Evolutionary conservation across 2,329 filamentous ascomycete species (phyloP), one percentile per base, ranked within the genome.

Genomic region (Cladosporium halotolerans): DNA sequence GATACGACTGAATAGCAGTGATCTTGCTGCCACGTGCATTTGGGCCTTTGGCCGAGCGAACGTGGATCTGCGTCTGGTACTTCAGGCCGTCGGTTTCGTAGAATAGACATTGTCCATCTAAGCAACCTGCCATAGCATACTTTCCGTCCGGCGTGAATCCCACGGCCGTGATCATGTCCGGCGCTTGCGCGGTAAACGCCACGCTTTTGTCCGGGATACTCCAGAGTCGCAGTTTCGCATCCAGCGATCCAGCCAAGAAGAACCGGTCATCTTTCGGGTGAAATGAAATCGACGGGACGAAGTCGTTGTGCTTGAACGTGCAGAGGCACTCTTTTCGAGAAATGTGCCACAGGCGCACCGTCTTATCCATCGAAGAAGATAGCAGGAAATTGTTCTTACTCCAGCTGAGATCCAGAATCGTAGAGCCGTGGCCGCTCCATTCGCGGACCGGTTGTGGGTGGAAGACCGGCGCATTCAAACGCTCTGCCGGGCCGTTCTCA

Each of bases 301-400:
- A 90, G 67, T 99, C 93, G 62, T 85, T 89, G 70, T 97, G 93
- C 63, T 91, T 89, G 73, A 97, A 99, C 2, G 87, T 90, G 70
- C 90, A 96, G 0, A 99, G 76, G 63, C 90, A 96, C 64, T 97
- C 91, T 3, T 79, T 71, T 49, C 92, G 80, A 66, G 82, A 92
- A 57, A 93, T 79, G 70, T 99, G 93, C 92, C 93, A 99, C 45
- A 99, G 71, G 11, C 89, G 82, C 10, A 99, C 93, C 0, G 91
- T 96, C 74, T 96, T 96, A 68, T 99, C 93, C 90, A 97, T 96
- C 0, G 91, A 96, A 0, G 91, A 95, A 3, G 92, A 96, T 13
- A 99, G 77, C 28, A 99, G 72, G 62, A 99, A 99, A 68, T 95
- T 96, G 71, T 99, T 99, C 77, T 97, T 99, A 74, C 92, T 97